Percentiles rank a stretch among this genome's conserved stretches.
Evolutionary conservation across 176 grass and related monocot species (phyloP).

Genomic region (Carex cristatella): DNA sequence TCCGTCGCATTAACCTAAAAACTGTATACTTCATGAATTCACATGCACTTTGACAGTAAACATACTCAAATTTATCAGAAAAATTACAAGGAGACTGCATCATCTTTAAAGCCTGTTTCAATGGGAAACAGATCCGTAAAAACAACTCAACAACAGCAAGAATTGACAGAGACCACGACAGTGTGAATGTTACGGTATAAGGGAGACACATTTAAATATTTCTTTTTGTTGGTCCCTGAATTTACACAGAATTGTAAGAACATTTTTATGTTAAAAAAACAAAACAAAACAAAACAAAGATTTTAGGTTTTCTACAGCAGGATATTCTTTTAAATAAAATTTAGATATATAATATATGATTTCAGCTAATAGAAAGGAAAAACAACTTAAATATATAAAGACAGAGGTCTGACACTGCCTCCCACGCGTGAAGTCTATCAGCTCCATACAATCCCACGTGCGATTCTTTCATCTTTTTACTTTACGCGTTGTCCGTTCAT

Average conservation of each 20-base stretch:
- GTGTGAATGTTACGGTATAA: not conserved
- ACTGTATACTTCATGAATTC: not conserved
- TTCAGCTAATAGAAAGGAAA: not conserved
- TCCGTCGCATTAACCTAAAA: not conserved
- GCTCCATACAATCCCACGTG: slow-evolving; percentile 17
- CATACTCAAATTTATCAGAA: not conserved
- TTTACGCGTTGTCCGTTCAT: slow-evolving; percentile 12
- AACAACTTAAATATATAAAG: not conserved
- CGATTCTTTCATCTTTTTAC: slow-evolving; percentile 2
- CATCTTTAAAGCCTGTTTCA: not conserved
- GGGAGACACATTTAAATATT: not conserved
- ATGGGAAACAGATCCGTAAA: not conserved
- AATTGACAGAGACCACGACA: not conserved
- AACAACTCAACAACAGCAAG: not conserved
- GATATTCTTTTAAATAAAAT: not conserved
- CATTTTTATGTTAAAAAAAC: not conserved
- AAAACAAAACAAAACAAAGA: no score
- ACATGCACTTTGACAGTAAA: not conserved
- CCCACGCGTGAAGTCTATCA: slow-evolving; percentile 21
- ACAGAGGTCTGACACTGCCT: not conserved
- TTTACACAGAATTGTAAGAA: not conserved
- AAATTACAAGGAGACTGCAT: not conserved
- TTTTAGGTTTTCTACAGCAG: not conserved
- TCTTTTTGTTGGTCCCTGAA: not conserved
- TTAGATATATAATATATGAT: not conserved